phyloP scores from a whole-genome alignment of 441 rosid species.

The Croton setiger region DNA sequence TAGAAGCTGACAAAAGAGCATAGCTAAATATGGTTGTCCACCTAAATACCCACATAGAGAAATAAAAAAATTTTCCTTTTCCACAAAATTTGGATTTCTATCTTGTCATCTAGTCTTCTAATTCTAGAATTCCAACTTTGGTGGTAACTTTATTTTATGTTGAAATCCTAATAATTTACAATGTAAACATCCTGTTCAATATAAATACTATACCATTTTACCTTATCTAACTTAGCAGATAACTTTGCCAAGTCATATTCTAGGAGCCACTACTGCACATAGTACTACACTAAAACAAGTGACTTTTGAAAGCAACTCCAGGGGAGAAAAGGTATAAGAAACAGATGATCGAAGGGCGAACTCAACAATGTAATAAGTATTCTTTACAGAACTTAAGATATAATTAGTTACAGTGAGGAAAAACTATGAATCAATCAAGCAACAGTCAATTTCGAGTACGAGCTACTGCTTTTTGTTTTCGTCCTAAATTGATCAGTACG shows the following conservation, averaged over 20 bases:
- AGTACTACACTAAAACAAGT: background rate
- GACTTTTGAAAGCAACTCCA: background rate
- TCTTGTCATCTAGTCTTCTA: background rate
- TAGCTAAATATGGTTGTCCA: constrained; percentile 15
- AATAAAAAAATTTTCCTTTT: constrained; percentile 11
- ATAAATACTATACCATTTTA: background rate
- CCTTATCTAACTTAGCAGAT: background rate
- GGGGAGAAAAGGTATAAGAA: background rate
- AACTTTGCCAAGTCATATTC: background rate
- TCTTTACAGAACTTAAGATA: too few relatives aligned
- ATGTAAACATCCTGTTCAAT: constrained; percentile 14
- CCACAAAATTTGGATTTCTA: constrained; percentile 15
- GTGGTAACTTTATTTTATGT: constrained; percentile 4
- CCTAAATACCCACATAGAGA: constrained; percentile 16
- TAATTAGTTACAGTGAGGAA: too few relatives aligned
- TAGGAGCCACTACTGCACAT: background rate
- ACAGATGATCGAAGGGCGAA: background rate
- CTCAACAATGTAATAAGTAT: background rate
- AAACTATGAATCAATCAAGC: too few relatives aligned
- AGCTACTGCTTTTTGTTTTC: too few relatives aligned
- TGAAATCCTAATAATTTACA: background rate
- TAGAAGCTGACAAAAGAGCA: background rate
- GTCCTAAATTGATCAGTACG: too few relatives aligned
- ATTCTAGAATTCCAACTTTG: constrained; percentile 14
- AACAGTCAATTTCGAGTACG: too few relatives aligned